These are phyloP conservation scores for Eucalyptus shirleyi DNA, from an alignment of 345 rosid species.

Conservation along the genomic window DNA sequence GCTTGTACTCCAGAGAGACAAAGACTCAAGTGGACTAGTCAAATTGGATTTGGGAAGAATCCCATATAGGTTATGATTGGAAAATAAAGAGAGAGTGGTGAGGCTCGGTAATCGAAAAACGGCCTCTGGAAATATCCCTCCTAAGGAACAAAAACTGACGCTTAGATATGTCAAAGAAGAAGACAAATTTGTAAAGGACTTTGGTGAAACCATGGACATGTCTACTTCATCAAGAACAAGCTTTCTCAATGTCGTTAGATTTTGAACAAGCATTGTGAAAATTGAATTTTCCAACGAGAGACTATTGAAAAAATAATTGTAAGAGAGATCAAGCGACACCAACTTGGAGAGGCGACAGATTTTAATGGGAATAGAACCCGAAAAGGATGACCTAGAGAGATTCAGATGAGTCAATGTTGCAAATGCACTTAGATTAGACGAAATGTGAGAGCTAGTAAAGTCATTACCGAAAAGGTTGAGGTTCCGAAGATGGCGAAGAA, in stretches of 20 bases:
- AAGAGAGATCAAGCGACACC: neutral
- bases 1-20: too few relatives aligned
- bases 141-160: fast-evolving
- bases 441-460: neutral
- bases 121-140: neutral
- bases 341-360: neutral
- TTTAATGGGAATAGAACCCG: fast-evolving
- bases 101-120: fast-evolving
- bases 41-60: neutral
- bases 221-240: neutral
- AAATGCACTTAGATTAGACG: fast-evolving
- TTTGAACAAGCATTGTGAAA: neutral
- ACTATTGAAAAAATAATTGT: fast-evolving
- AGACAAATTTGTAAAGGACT: neutral
- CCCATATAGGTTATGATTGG: fast-evolving
- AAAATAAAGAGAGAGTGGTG: fast-evolving
- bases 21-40: neutral
- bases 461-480: neutral
- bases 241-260: neutral
- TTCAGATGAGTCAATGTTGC: neutral
- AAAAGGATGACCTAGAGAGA: neutral
- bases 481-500: neutral
- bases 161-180: neutral
- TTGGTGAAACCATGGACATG: neutral
- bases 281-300: too few relatives aligned